Evolutionary conservation across 2,329 filamentous ascomycete species (phyloP).

Genomic region (Stemphylium vesicarium): DNA sequence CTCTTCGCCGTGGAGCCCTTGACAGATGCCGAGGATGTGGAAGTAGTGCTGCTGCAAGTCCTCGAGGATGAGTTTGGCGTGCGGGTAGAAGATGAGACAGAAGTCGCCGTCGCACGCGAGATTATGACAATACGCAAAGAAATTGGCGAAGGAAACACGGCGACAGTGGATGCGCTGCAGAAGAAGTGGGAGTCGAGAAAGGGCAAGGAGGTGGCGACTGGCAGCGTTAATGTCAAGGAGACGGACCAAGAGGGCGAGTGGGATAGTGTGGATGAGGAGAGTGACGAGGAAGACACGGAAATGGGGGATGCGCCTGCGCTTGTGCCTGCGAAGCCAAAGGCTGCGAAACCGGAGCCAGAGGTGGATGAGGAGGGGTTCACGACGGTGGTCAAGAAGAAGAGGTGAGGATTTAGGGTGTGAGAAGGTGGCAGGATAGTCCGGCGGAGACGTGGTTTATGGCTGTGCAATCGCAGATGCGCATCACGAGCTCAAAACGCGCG

Average conservation of each 20-base stretch:
- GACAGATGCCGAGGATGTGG: slow-evolving; percentile 79
- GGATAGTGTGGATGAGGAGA: slow-evolving; percentile 59
- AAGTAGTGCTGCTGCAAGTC: slow-evolving; percentile 83
- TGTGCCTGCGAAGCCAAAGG: slow-evolving; percentile 42
- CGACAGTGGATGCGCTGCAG: slow-evolving; percentile 69
- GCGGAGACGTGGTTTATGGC: background rate
- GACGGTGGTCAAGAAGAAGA: slow-evolving; percentile 51
- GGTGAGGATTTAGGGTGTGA: slow-evolving; percentile 24
- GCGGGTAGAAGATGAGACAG: slow-evolving; percentile 87
- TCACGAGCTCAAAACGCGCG: too few relatives aligned
- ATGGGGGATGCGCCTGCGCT: slow-evolving; percentile 48
- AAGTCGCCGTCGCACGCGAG: slow-evolving; percentile 72
- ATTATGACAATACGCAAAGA: slow-evolving; percentile 73
- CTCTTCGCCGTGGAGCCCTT: slow-evolving; percentile 68
- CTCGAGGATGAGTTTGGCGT: slow-evolving; percentile 97
- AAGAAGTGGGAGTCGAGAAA: slow-evolving; percentile 67
- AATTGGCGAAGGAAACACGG: slow-evolving; percentile 69
- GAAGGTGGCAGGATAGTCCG: too few relatives aligned
- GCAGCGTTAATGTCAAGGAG: slow-evolving; percentile 59
- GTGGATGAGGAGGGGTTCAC: slow-evolving; percentile 53
- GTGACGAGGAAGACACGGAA: slow-evolving; percentile 52
- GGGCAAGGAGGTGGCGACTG: slow-evolving; percentile 61
- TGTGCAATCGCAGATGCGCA: too few relatives aligned
- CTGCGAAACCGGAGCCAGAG: slow-evolving; percentile 42
- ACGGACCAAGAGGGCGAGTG: slow-evolving; percentile 58